These are phyloP conservation scores for Trichoderma asperellum DNA, from an alignment of 2,329 filamentous ascomycete species.

Conservation along the genomic window DNA sequence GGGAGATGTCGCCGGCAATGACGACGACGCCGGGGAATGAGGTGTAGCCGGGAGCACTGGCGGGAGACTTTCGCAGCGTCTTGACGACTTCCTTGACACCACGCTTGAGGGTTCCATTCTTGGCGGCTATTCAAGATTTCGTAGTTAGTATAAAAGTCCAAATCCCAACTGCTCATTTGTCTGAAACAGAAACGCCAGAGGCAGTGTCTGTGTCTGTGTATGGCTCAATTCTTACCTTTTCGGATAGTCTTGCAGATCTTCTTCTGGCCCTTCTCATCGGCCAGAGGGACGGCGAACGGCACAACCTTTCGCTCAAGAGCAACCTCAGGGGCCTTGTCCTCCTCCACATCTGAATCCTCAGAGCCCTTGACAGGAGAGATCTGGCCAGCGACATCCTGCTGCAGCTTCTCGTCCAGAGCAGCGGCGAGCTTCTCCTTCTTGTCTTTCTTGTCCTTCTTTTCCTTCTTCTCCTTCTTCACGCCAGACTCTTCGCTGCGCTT, in stretches of 20 bases:
- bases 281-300: slow-evolving; percentile 80
- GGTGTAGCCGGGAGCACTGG: slow-evolving; percentile 66
- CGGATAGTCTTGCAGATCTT: slow-evolving; percentile 62
- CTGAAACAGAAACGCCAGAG: background rate
- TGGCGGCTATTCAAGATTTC: slow-evolving; percentile 69
- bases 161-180: background rate
- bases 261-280: slow-evolving; percentile 75
- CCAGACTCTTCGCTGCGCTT: slow-evolving; percentile 60
- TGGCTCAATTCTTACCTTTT: slow-evolving; percentile 51
- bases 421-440: slow-evolving; percentile 59
- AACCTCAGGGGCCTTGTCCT: slow-evolving; percentile 49
- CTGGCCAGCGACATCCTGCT: slow-evolving; percentile 53
- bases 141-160: background rate
- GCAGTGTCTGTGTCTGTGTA: background rate
- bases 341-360: slow-evolving; percentile 51
- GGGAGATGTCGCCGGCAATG: slow-evolving; percentile 95
- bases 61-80: slow-evolving; percentile 87
- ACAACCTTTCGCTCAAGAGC: slow-evolving; percentile 65
- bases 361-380: slow-evolving; percentile 46
- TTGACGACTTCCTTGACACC: slow-evolving; percentile 99
- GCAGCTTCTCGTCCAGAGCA: slow-evolving; percentile 67
- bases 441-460: slow-evolving; percentile 75
- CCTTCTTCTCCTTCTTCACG: slow-evolving; percentile 63
- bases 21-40: slow-evolving; percentile 77
- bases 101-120: slow-evolving; percentile 93